phyloP scores from a whole-genome alignment of 2,329 filamentous ascomycete species.

The Mariannaea sp. region DNA sequence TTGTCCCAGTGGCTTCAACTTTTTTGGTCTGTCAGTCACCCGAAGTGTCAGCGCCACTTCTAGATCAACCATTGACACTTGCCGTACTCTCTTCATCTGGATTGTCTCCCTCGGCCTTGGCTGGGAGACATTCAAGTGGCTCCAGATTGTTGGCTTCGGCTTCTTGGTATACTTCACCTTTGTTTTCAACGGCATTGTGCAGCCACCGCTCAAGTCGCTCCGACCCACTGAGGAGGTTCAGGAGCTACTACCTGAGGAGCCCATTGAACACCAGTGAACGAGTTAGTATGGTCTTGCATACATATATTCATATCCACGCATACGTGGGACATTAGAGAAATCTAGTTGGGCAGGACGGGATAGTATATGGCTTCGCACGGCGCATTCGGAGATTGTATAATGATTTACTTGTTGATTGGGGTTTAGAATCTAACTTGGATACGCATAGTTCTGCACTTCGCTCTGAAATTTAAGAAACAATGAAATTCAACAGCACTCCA shows the following conservation, averaged over 20 bases:
- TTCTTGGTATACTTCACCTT: conserved; percentile 96
- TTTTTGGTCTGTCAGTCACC: conserved; percentile 95
- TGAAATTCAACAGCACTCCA: not conserved
- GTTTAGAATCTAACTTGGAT: conserved; percentile 9
- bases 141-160: conserved; percentile 87
- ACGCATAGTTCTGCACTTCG: conserved; percentile 3
- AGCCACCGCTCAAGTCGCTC: conserved; percentile 76
- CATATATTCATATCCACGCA: not conserved
- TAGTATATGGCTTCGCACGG: conserved; percentile 3
- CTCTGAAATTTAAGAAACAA: conserved; percentile 1
- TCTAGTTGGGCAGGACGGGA: no score
- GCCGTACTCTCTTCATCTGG: conserved; percentile 98
- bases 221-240: conserved; percentile 59
- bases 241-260: conserved; percentile 78
- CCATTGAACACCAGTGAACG: conserved; percentile 69
- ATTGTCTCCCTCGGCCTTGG: conserved; percentile 88
- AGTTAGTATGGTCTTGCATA: not conserved
- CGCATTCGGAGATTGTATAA: conserved; percentile 13
- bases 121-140: conserved; percentile 98
- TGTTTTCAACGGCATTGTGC: conserved; percentile 92
- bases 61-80: conserved; percentile 95
- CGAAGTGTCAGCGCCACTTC: conserved; percentile 88
- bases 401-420: conserved; percentile 1
- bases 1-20: conserved; percentile 83
- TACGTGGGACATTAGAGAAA: not conserved